Evolutionary conservation across 2,329 filamentous ascomycete genomes (phyloP).

Genomic region (Taxawa tesnikishii): DNA sequence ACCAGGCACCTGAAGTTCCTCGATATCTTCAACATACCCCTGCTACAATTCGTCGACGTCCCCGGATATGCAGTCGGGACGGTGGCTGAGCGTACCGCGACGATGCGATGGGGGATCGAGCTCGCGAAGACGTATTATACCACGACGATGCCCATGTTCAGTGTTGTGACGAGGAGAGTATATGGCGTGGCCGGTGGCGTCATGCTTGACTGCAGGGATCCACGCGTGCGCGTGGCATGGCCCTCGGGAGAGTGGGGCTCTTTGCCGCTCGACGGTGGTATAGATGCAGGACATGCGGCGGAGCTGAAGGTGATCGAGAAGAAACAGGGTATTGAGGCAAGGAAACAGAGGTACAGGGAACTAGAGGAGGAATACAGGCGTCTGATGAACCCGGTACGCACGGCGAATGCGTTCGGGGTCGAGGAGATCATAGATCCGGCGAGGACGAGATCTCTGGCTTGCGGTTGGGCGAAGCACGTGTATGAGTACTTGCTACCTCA

Average conservation of each 20-base stretch:
- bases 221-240: slow-evolving; percentile 50
- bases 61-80: slow-evolving; percentile 54
- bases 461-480: slow-evolving; percentile 43
- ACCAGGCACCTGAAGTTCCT: slow-evolving; percentile 49
- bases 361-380: slow-evolving; percentile 48
- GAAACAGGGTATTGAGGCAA: slow-evolving; percentile 35
- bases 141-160: slow-evolving; percentile 51
- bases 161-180: slow-evolving; percentile 46
- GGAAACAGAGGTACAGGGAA: slow-evolving; percentile 39
- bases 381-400: slow-evolving; percentile 53
- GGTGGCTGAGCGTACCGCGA: slow-evolving; percentile 48
- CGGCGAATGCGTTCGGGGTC: slow-evolving; percentile 50
- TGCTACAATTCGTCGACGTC: slow-evolving; percentile 52
- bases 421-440: slow-evolving; percentile 56
- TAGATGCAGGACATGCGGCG: slow-evolving; percentile 50
- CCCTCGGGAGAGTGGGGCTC: slow-evolving; percentile 52
- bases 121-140: slow-evolving; percentile 50
- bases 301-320: slow-evolving; percentile 45
- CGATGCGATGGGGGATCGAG: slow-evolving; percentile 52
- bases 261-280: slow-evolving; percentile 50
- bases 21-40: slow-evolving; percentile 53
- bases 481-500: slow-evolving; percentile 42
- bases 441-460: slow-evolving; percentile 42
- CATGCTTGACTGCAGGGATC: slow-evolving; percentile 51
- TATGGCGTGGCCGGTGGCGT: slow-evolving; percentile 54